Percentiles rank a stretch among this genome's conserved stretches.
phyloP scores from a whole-genome alignment of 1,284 basidiomycete genomes.

The Ceratobasidium sp. region DNA sequence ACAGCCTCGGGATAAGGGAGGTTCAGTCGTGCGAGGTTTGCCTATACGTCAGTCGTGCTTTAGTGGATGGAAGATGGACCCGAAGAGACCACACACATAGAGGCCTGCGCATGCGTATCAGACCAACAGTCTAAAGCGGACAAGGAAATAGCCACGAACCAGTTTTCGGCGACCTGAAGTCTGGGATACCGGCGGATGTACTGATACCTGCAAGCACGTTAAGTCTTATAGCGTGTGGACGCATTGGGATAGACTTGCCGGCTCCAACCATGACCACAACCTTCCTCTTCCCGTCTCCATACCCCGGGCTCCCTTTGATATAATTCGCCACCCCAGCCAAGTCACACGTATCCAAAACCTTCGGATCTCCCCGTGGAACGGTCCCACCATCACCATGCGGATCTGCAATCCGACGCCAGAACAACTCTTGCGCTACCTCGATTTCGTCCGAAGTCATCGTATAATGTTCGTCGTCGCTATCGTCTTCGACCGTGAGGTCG shows the following conservation, averaged over 20 bases:
- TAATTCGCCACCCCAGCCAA: constrained; percentile 65
- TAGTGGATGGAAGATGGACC: constrained; percentile 16
- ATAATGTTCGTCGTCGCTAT: constrained; percentile 19
- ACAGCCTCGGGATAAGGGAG: constrained; percentile 84
- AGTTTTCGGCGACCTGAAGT: constrained; percentile 81
- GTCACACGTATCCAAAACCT: constrained; percentile 42
- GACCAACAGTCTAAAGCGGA: constrained; percentile 3
- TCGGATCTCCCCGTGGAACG: constrained; percentile 29
- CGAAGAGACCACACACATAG: constrained; percentile 49
- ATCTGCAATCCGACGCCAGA: constrained; percentile 25
- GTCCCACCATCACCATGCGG: constrained; percentile 17
- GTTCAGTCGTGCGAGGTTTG: constrained; percentile 76
- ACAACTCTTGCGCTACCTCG: constrained; percentile 11
- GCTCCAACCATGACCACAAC: constrained; percentile 74
- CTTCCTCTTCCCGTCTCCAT: constrained; percentile 67
- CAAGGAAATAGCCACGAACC: constrained; percentile 56
- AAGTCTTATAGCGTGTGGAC: not conserved
- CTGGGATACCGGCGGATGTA: constrained; percentile 82
- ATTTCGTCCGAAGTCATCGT: constrained; percentile 29
- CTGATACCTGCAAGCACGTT: constrained; percentile 66
- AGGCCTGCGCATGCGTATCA: constrained; percentile 65
- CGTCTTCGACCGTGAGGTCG: constrained; percentile 12
- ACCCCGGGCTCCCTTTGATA: constrained; percentile 60
- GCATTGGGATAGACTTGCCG: constrained; percentile 47
- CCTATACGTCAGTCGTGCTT: constrained; percentile 58